Base-by-base conservation (phyloP, 371 early-diverging fungal genomes). In the Mucor velutinosus region DNA sequence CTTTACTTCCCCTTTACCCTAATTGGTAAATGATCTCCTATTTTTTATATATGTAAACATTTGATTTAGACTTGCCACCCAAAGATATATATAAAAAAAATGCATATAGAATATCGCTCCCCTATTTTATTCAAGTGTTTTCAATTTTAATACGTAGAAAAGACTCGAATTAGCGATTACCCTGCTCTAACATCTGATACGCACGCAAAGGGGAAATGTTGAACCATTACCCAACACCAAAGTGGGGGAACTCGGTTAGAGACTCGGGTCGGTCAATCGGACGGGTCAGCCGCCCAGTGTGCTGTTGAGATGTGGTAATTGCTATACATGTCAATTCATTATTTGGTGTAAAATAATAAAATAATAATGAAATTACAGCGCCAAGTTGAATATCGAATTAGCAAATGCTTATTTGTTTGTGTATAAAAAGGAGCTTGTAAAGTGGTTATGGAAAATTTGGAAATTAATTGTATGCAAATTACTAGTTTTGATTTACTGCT, bases 181-280 rank as follows among this genome's bases (percentile, higher is more conserved):
- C 51, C 51, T 45, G 35, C 45, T 45, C 56, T 30, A 58, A 45
- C 58, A 58, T 45, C 25, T 43, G 41, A 45, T 29, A 4, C 29
- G 17, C 17, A 58, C 57, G 25, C 32, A 41, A 43, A 65, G 65
- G 65, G 49, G 59, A 65, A 58, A 58, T 39, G 49, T 58, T 65
- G 58, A 58, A 65, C 61, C 61, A 60, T 60, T n/a, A 27, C 12
- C 15, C 32, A 37, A 45, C 21, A n/a, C n/a, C 51, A 35, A 49
- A 41, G 41, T 53, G 53, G 47, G 39, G 19, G 43, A 41, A 30
- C 19, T 62, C 69, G 69, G 69, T 62, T 35, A 19, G 23, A 68
- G 14, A 49, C 41, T 63, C 69, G 69, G 69, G 49, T 68, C 69
- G 69, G 69, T 68, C 29, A 29, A 51, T 39, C 51, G 64, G 64